Conservation (phyloP, 768 basidiomycete species). For the Tephrocybe sp. region DNA sequence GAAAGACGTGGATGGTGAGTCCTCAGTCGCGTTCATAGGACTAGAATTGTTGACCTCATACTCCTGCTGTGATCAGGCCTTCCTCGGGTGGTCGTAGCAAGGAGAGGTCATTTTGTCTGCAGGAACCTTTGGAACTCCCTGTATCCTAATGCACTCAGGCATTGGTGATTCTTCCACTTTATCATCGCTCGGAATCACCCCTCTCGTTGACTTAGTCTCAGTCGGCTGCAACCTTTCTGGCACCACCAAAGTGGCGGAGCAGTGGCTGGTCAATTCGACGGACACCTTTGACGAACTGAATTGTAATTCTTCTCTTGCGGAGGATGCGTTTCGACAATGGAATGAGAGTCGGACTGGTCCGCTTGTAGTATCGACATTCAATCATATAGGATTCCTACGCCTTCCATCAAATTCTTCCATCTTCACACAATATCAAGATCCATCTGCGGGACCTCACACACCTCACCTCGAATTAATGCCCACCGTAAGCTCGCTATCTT, state of each 20-base stretch:
- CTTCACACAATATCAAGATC: background rate
- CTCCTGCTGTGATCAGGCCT: background rate
- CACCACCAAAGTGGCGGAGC: conserved; percentile 20
- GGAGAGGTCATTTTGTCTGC: conserved; percentile 19
- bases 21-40: background rate
- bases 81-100: conserved; percentile 9
- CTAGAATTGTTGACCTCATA: background rate
- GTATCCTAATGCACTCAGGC: background rate
- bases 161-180: background rate
- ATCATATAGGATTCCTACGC: background rate
- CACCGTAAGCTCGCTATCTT: background rate
- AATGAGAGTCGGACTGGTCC: conserved; percentile 11
- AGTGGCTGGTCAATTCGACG: conserved; percentile 26
- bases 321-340: background rate
- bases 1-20: background rate
- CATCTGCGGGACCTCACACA: background rate
- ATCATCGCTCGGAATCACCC: background rate
- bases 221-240: conserved; percentile 17
- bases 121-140: conserved; percentile 33
- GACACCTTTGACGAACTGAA: conserved; percentile 16
- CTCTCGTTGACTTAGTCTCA: background rate
- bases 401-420: background rate
- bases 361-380: conserved; percentile 9
- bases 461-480: background rate
- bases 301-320: conserved; percentile 3